phyloP scores from a whole-genome alignment of 2,329 filamentous ascomycete species.

The Fusarium sp. region DNA sequence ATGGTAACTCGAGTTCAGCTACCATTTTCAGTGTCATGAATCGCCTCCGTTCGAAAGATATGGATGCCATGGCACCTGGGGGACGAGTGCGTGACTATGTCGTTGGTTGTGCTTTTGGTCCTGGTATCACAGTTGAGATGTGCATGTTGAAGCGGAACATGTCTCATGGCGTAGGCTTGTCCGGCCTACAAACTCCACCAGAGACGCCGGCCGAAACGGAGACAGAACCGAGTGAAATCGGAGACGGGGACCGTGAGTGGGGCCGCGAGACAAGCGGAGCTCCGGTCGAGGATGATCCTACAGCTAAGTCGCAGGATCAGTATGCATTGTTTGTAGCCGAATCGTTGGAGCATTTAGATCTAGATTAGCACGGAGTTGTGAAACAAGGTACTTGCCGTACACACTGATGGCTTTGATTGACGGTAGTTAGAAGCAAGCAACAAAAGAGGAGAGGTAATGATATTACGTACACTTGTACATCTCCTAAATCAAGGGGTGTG shows the following conservation, averaged over 20 bases:
- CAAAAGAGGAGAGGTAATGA: slow-evolving; percentile 3
- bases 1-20: slow-evolving; percentile 77
- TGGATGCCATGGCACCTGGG: slow-evolving; percentile 67
- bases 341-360: slow-evolving; percentile 42
- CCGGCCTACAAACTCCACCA: slow-evolving; percentile 64
- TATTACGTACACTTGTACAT: neutral
- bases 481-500: neutral
- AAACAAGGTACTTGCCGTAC: neutral
- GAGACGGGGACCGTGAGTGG: slow-evolving; percentile 47
- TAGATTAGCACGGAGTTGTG: slow-evolving; percentile 40
- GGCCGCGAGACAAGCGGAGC: slow-evolving; percentile 27
- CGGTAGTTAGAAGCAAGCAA: neutral
- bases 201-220: slow-evolving; percentile 68
- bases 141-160: slow-evolving; percentile 68
- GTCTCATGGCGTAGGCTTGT: slow-evolving; percentile 29
- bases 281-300: slow-evolving; percentile 22
- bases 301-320: slow-evolving; percentile 19
- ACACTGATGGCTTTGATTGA: neutral
- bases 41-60: slow-evolving; percentile 68
- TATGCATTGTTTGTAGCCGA: slow-evolving; percentile 41
- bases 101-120: slow-evolving; percentile 77
- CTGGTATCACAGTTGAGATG: slow-evolving; percentile 77
- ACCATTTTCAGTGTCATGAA: slow-evolving; percentile 77
- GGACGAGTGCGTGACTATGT: slow-evolving; percentile 67
- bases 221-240: slow-evolving; percentile 64